Evolutionary conservation across 2,329 filamentous ascomycete species (phyloP).

Genomic region (Sclerotiophoma versabilis): DNA sequence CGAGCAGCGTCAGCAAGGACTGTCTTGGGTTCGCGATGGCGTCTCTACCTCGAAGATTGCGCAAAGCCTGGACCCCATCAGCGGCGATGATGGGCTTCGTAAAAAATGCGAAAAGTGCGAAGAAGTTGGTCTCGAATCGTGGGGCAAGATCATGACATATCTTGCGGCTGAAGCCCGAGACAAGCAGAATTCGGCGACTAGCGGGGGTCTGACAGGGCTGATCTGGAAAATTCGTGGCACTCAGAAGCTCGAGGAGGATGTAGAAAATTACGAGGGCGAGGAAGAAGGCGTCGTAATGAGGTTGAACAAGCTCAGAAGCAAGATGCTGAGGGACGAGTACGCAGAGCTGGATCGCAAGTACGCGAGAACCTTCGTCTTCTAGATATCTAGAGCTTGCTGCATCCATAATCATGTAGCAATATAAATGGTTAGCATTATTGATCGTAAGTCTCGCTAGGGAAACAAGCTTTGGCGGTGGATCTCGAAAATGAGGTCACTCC

Average conservation of each 20-base stretch:
- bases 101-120: constrained; percentile 80
- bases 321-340: constrained; percentile 44
- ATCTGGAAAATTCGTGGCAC: constrained; percentile 40
- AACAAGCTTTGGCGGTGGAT: constrained; percentile 14
- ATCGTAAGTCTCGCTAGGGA: neutral
- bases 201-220: constrained; percentile 27
- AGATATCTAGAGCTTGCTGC: constrained; percentile 1
- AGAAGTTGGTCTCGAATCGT: constrained; percentile 77
- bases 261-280: constrained; percentile 44
- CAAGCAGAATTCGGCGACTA: constrained; percentile 32
- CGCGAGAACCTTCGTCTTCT: constrained; percentile 47
- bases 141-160: constrained; percentile 78
- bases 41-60: constrained; percentile 74
- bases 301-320: constrained; percentile 44
- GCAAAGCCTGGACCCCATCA: constrained; percentile 56
- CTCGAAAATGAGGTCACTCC: constrained; percentile 11
- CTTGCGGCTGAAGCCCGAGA: constrained; percentile 61
- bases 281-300: constrained; percentile 45
- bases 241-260: constrained; percentile 35
- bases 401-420: neutral
- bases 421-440: neutral
- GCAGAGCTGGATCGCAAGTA: constrained; percentile 47
- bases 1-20: constrained; percentile 64
- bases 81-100: constrained; percentile 52
- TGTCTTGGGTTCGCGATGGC: constrained; percentile 89